Evolutionary conservation across 2,329 filamentous ascomycete species (phyloP).

Genomic region (Botryosphaeria dothidea): DNA sequence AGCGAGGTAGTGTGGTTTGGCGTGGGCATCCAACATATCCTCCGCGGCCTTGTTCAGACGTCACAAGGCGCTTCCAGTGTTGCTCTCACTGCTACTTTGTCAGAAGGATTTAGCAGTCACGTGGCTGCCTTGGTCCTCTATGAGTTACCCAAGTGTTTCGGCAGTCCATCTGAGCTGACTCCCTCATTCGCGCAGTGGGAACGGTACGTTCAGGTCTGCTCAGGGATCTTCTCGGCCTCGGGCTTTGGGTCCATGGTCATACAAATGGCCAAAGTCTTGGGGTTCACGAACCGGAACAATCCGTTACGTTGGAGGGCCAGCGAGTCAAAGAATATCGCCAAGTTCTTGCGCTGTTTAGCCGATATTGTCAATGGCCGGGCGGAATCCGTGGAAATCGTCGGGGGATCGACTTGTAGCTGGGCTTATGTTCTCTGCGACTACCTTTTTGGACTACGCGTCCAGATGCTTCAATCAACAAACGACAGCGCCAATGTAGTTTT

Average conservation of each 20-base stretch:
- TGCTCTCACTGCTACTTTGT: conserved; percentile 20
- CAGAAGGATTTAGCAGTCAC: neutral
- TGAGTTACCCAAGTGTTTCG: conserved; percentile 17
- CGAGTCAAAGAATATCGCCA: conserved; percentile 16
- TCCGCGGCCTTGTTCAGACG: conserved; percentile 21
- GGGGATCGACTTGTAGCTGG: conserved; percentile 16
- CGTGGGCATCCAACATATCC: conserved; percentile 21
- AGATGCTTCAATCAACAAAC: neutral
- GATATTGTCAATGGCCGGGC: conserved; percentile 4
- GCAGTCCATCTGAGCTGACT: conserved; percentile 5
- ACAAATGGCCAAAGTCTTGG: conserved; percentile 4
- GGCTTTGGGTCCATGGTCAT: conserved; percentile 13
- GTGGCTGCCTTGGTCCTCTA: conserved; percentile 9
- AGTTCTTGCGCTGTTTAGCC: neutral
- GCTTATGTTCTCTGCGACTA: conserved; percentile 16
- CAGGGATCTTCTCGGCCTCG: conserved; percentile 13
- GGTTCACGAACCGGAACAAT: neutral
- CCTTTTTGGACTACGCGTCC: conserved; percentile 17
- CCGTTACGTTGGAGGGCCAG: neutral
- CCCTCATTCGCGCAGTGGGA: conserved; percentile 21
- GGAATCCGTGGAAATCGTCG: neutral
- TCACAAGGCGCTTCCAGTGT: conserved; percentile 21
- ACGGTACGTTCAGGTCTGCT: conserved; percentile 10
- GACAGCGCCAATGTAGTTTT: neutral
- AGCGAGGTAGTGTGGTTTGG: conserved; percentile 22